Evolutionary conservation across 805 yeast genomes (phyloP).

Genomic region (Zygosaccharomyces bisporus): DNA sequence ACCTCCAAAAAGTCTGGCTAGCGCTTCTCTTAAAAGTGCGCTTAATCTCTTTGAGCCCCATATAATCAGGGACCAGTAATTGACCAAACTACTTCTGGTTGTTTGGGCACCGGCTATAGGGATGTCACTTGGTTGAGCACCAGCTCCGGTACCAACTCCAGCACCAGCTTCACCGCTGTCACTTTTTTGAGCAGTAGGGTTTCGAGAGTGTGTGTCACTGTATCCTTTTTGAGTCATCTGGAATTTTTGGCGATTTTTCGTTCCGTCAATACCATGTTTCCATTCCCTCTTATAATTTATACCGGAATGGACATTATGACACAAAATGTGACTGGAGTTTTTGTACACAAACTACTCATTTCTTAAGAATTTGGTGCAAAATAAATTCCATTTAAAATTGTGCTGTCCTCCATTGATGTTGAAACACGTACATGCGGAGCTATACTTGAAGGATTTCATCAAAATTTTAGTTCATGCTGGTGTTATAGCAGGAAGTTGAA

Average conservation of each 20-base stretch:
- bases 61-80: neutral
- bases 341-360: neutral
- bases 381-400: neutral
- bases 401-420: neutral
- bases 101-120: neutral
- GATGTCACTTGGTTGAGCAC: neutral
- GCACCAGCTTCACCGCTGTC: neutral
- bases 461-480: neutral
- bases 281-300: neutral
- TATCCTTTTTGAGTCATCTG: neutral
- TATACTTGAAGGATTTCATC: neutral
- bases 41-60: neutral
- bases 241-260: neutral
- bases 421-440: neutral
- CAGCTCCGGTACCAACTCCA: too few species aligned
- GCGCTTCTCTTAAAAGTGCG: neutral
- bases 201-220: neutral
- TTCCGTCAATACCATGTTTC: neutral
- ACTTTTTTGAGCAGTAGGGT: neutral
- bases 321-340: neutral
- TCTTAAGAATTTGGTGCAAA: neutral
- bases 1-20: neutral
- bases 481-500: neutral
- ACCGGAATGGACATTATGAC: neutral
- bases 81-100: neutral